These are phyloP conservation scores for Paulownia fortunei DNA, from an alignment of 257 asterid genomes.

Conservation along the genomic window DNA sequence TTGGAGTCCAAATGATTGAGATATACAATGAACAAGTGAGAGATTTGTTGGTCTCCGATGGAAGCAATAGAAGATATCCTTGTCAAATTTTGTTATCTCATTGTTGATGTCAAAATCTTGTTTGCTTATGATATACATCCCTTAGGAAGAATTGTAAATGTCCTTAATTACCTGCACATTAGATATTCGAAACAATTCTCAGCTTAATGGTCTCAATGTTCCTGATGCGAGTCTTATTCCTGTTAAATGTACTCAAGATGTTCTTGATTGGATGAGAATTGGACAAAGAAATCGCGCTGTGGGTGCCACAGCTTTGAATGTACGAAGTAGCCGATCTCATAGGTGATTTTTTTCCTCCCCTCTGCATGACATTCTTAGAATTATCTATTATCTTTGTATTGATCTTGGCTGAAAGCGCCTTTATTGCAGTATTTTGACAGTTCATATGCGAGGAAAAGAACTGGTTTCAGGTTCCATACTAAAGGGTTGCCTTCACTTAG, in stretches of 20 bases:
- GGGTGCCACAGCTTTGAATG: conserved; percentile 91
- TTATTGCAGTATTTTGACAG: conserved; percentile 76
- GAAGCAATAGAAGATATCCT: conserved; percentile 86
- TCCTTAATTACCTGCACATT: conserved; percentile 70
- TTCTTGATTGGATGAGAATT: conserved; percentile 84
- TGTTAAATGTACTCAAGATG: conserved; percentile 84
- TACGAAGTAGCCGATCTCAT: conserved; percentile 89
- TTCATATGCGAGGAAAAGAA: conserved; percentile 90
- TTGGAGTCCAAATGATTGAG: conserved; percentile 93
- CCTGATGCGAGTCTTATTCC: conserved; percentile 87
- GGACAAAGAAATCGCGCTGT: conserved; percentile 88
- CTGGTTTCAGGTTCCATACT: conserved; percentile 70
- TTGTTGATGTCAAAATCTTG: not conserved
- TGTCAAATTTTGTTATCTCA: conserved; percentile 18
- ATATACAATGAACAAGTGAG: conserved; percentile 96
- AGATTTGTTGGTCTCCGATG: conserved; percentile 86
- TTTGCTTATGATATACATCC: not conserved
- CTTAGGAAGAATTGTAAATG: conserved; percentile 1
- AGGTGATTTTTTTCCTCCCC: conserved; percentile 49
- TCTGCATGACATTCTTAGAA: too few species aligned
- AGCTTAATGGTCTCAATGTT: conserved; percentile 89
- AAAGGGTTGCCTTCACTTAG: conserved; percentile 91
- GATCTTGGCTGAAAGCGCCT: conserved; percentile 11
- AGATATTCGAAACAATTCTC: conserved; percentile 90
- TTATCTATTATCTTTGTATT: conserved; percentile 6